These are phyloP conservation scores for Curvularia lunata DNA, from an alignment of 2,329 filamentous ascomycete genomes.

Conservation along the genomic window DNA sequence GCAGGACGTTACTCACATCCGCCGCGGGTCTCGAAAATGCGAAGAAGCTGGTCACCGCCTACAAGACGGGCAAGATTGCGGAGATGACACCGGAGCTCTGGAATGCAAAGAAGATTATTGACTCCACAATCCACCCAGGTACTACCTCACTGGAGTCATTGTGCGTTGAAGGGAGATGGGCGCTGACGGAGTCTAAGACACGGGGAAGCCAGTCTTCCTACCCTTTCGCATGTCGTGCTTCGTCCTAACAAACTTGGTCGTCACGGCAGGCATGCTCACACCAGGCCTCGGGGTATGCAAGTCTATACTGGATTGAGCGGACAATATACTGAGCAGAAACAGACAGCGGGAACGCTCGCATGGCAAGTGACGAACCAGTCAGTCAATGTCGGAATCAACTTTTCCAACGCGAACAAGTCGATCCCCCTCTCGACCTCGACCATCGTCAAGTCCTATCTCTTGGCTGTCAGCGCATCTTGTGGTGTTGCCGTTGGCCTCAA, in stretches of 20 bases:
- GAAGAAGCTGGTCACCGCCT: conserved; percentile 79
- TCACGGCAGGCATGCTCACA: conserved; percentile 96
- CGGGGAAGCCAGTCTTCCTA: conserved; percentile 86
- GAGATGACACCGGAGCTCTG: conserved; percentile 91
- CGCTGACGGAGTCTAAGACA: conserved; percentile 65
- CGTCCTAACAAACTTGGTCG: conserved; percentile 89
- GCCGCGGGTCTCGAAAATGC: conserved; percentile 80
- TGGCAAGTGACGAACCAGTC: conserved; percentile 99
- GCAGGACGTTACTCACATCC: conserved; percentile 85
- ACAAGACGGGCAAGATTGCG: conserved; percentile 81
- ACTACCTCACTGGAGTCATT: conserved; percentile 55
- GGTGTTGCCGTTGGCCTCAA: conserved; percentile 93
- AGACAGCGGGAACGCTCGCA: conserved; percentile 82
- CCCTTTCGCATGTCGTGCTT: conserved; percentile 98
- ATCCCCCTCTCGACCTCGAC: conserved; percentile 81
- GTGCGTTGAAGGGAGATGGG: background rate
- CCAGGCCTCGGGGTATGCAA: conserved; percentile 74
- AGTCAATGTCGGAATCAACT: conserved; percentile 97
- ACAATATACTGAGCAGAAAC: conserved; percentile 27
- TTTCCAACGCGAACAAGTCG: conserved; percentile 96
- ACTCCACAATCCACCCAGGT: conserved; percentile 96
- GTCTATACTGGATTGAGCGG: conserved; percentile 3
- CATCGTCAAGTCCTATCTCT: conserved; percentile 85
- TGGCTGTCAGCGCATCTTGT: conserved; percentile 92
- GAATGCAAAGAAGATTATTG: conserved; percentile 95